Base-by-base conservation (phyloP, 768 basidiomycete genomes). In the Harrya chromipes region DNA sequence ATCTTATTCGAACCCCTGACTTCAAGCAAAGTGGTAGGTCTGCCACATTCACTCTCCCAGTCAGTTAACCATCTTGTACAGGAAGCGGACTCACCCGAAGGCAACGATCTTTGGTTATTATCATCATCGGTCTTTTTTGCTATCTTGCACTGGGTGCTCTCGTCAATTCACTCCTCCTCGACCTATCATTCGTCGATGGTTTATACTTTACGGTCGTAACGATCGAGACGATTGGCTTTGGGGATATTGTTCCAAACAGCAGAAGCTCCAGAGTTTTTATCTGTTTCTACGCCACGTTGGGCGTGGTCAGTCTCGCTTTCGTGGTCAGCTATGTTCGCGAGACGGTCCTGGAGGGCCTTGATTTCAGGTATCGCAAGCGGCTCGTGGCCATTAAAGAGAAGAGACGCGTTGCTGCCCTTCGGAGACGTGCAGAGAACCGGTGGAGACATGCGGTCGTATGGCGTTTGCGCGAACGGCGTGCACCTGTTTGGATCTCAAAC, bases 41-140 rank as follows among this genome's bases (percentile, higher is more conserved):
- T 31, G 6, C 4, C 5, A 17, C 11, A 6, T 17, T 24, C 36
- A 46, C 34, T 6, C 19, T 3, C 35, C 31, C 7, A 23, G 43
- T 40, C 29, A 43, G 23, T 26, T 49, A n/a, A 53, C 27, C 29
- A n/a, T 24, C 12, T 20, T 2, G 4, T 6, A 14, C 44, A 88
- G 87, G 85, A 5, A 90, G 87, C 54, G 91, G 91, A 1, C 69
- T 94, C 33, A 93, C 90, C 0, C 77, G 78, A 20, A 90, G 83
- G 60, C 91, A 93, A 58, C 80, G 90, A 4, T 79, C 83, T 1
- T 77, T 93, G n/a, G 80, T 86, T 27, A 84, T 93, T 50, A 79
- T 87, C 31, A 81, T 87, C 49, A 93, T 94, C 57, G 62, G 84
- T 14, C 70, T 94, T 1, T 73, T 93, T 20, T 72, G 73, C 50